Evolutionary conservation across 345 rosid genomes (phyloP), one percentile per base, ranked within the genome.

Genomic region (Boechera stricta): DNA sequence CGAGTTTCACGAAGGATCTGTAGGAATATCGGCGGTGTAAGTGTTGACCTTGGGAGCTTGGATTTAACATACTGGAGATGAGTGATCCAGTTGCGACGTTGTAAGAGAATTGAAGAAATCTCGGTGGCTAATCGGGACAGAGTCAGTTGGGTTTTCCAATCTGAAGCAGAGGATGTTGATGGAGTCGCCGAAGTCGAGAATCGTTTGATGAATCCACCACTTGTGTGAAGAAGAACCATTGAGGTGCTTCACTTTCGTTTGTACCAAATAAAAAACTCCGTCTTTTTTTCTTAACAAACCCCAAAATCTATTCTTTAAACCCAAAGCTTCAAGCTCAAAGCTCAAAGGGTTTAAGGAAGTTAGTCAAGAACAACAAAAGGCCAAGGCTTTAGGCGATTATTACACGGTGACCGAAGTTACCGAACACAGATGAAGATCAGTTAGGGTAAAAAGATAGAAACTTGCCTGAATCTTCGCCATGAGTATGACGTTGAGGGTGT

Each of bases 31-130:
- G 81, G 12, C 4, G 87, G 84, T 32, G 85, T 76, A 60, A 90
- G 85, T 55, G 84, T 82, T 59, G 83, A 72, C 21, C 73, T 73
- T 9, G 87, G 90, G 57, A 74, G 71, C 28, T 68, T 69, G 6
- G 76, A 29, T 45, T 82, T 78, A 67, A 86, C 85, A 58, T 77
- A 60, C 38, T 39, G 64, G 21, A 88, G 83, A 74, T 86, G 84
- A 13, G 83, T 45, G 2, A 47, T 39, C 91, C 87, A 85, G 68
- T 86, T 73, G 16, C 67, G 79, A 44, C 90, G 87, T 77, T 89
- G 90, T 13, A 87, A 72, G 55, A 92, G 83, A 47, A 89, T 79
- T 2, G 90, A 78, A 9, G 94, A 85, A 74, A 92, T 80, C 35
- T 86, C 88, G 36, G 80, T 69, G 21, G 86, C 85, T 18, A 86